Conservation (phyloP, 2,329 filamentous ascomycete species). For the Aspergillus melleus region DNA sequence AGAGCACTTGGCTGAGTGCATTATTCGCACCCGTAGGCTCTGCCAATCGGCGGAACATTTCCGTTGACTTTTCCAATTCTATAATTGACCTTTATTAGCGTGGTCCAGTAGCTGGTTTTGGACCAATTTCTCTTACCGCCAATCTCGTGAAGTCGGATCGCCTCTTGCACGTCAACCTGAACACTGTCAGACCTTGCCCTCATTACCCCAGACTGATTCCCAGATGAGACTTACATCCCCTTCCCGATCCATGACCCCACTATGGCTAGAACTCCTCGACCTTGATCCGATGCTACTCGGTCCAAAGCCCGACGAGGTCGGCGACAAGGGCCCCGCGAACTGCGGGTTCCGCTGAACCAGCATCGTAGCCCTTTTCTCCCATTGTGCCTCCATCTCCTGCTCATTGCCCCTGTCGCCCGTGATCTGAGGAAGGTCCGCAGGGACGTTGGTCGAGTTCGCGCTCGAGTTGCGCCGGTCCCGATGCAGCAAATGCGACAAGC, state of each 20-base stretch:
- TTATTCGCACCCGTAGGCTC: conserved; percentile 85
- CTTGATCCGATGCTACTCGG: conserved; percentile 13
- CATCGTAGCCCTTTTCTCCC: conserved; percentile 93
- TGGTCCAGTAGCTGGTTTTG: neutral
- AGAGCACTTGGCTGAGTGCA: conserved; percentile 91
- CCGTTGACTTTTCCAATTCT: conserved; percentile 76
- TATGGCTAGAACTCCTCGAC: conserved; percentile 36
- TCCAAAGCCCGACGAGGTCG: conserved; percentile 15
- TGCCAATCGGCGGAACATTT: conserved; percentile 79
- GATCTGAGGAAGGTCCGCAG: conserved; percentile 76
- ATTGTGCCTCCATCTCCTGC: conserved; percentile 67
- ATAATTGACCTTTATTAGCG: conserved; percentile 1
- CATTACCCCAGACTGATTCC: neutral
- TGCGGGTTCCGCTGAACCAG: conserved; percentile 64
- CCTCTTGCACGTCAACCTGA: conserved; percentile 76
- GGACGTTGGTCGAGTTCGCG: conserved; percentile 66
- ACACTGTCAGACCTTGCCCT: conserved; percentile 4
- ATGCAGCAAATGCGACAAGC: conserved; percentile 37
- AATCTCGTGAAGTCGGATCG: conserved; percentile 88
- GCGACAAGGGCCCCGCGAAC: conserved; percentile 32
- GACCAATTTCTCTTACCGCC: conserved; percentile 52
- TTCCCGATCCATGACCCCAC: conserved; percentile 29
- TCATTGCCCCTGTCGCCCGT: conserved; percentile 49
- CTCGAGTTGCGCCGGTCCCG: conserved; percentile 34
- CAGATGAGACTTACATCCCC: conserved; percentile 35